A percentile compares a stretch with the other conserved stretches of the same genome.
Conservation (phyloP, 2,329 filamentous ascomycete species). For the Escovopsis sp. region DNA sequence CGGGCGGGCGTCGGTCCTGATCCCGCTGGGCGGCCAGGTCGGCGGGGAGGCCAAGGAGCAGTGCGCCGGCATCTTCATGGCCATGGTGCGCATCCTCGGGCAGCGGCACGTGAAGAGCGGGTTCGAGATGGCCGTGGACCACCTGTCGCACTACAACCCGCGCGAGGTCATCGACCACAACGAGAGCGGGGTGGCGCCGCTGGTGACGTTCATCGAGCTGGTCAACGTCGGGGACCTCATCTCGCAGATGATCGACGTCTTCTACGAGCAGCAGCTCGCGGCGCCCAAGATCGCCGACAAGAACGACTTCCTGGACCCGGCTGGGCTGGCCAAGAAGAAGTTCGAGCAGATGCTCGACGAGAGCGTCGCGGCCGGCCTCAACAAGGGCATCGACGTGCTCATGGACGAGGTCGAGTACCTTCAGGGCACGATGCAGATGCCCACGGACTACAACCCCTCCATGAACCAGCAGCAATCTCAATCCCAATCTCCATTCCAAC, state of each 20-base stretch:
- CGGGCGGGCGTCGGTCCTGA: conserved; percentile 72
- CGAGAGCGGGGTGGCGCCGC: conserved; percentile 64
- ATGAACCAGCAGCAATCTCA: not conserved
- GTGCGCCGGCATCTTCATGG: conserved; percentile 79
- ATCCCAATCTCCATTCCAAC: not conserved
- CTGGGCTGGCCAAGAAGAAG: conserved; percentile 89
- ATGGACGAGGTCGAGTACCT: conserved; percentile 98
- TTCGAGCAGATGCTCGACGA: conserved; percentile 99
- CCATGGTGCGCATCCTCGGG: conserved; percentile 70
- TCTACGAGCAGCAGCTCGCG: conserved; percentile 90
- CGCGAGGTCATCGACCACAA: conserved; percentile 62
- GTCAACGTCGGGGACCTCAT: conserved; percentile 98
- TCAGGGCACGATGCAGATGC: conserved; percentile 71
- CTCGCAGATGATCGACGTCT: conserved; percentile 97
- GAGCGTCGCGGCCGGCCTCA: conserved; percentile 84
- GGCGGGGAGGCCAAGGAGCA: conserved; percentile 77
- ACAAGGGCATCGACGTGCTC: conserved; percentile 94
- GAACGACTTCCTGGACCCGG: conserved; percentile 87
- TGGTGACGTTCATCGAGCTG: conserved; percentile 91
- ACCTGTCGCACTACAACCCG: conserved; percentile 83
- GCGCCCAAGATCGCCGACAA: conserved; percentile 70
- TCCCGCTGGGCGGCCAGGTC: conserved; percentile 62
- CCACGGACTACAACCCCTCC: conserved; percentile 79
- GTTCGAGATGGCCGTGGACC: conserved; percentile 82
- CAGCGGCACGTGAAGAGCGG: conserved; percentile 79